These are phyloP conservation scores for Dioszegia crocea DNA, from an alignment of 768 basidiomycete genomes.

Conservation along the genomic window DNA sequence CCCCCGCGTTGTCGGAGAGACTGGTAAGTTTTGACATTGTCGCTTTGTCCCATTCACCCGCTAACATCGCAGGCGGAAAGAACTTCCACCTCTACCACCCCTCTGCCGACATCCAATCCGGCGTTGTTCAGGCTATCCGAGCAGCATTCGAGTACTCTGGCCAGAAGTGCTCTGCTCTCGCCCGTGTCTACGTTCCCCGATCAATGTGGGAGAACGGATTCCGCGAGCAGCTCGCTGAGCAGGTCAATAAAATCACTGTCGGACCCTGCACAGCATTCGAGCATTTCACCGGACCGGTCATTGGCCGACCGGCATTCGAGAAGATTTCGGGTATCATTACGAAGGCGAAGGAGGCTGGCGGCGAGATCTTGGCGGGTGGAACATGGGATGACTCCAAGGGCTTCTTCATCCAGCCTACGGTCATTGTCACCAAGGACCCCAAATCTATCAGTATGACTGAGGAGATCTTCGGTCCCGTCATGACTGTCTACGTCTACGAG, in stretches of 20 bases:
- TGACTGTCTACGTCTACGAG: constrained; percentile 87
- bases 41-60: background rate
- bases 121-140: constrained; percentile 81
- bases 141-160: constrained; percentile 96
- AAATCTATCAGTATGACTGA: constrained; percentile 82
- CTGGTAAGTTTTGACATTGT: constrained; percentile 53
- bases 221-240: constrained; percentile 68
- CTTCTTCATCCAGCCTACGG: constrained; percentile 89
- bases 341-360: constrained; percentile 83
- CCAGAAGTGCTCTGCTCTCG: constrained; percentile 95
- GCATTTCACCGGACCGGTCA: constrained; percentile 95
- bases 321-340: constrained; percentile 76
- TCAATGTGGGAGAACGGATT: constrained; percentile 82
- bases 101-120: constrained; percentile 79
- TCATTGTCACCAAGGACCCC: constrained; percentile 88
- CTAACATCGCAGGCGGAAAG: constrained; percentile 80
- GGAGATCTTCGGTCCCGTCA: constrained; percentile 94
- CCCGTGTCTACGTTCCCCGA: constrained; percentile 81
- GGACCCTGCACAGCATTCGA: constrained; percentile 70
- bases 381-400: constrained; percentile 62
- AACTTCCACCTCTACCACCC: constrained; percentile 94
- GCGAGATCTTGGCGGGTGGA: constrained; percentile 83
- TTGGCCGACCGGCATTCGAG: constrained; percentile 82
- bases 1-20: constrained; percentile 95
- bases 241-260: constrained; percentile 79